Percentiles rank a stretch among this genome's conserved stretches.
Evolutionary conservation across 2,329 filamentous ascomycete species (phyloP).

Genomic region (Fusarium keratoplasticum): DNA sequence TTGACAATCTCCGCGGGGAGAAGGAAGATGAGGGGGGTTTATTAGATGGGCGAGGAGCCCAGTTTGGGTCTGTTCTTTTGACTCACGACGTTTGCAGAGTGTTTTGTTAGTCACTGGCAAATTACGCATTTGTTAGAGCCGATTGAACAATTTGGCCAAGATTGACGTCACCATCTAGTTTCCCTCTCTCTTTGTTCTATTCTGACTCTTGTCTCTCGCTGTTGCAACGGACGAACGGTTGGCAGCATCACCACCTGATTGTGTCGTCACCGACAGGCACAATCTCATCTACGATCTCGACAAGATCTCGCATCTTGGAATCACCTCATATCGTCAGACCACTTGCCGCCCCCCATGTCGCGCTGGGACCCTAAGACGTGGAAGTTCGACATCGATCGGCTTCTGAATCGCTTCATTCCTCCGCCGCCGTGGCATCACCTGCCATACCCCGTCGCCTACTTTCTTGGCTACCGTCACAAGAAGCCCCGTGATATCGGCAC

Average conservation of each 20-base stretch:
- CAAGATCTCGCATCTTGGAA: conserved; percentile 11
- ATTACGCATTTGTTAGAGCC: neutral
- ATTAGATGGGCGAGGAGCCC: neutral
- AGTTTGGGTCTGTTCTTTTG: neutral
- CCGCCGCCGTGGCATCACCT: conserved; percentile 72
- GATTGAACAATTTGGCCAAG: conserved; percentile 5
- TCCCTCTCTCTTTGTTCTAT: neutral
- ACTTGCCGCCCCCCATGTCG: conserved; percentile 19
- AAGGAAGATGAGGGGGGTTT: neutral
- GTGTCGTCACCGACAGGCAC: neutral
- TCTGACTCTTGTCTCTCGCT: neutral
- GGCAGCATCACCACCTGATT: neutral
- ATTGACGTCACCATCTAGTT: neutral
- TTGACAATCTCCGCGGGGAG: conserved; percentile 44
- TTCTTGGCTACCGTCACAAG: conserved; percentile 71
- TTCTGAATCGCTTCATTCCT: conserved; percentile 78
- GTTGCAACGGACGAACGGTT: neutral
- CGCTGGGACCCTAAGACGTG: conserved; percentile 46
- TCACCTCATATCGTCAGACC: neutral
- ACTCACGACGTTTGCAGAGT: neutral
- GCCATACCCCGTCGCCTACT: conserved; percentile 74
- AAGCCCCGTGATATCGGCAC: conserved; percentile 62
- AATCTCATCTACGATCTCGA: neutral
- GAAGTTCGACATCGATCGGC: conserved; percentile 81
- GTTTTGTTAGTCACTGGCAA: neutral